Evolutionary conservation across 805 yeast species (phyloP).

Genomic region (Cyberlindnera xishuangbannaensis): DNA sequence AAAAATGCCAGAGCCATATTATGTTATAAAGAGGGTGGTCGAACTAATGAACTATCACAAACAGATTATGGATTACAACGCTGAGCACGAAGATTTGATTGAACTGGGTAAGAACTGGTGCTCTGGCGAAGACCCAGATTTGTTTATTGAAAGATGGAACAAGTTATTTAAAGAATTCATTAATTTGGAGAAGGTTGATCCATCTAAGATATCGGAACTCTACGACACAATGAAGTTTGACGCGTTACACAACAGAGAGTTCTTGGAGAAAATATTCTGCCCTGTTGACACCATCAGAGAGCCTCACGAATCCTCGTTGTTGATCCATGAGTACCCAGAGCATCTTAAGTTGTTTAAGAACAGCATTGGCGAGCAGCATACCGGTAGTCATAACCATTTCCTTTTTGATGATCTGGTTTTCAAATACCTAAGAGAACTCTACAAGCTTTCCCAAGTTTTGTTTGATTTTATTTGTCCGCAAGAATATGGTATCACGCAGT

Average conservation of each 20-base stretch:
- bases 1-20: constrained; percentile 95
- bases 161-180: constrained; percentile 88
- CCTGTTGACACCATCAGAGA: constrained; percentile 45
- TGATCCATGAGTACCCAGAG: constrained; percentile 26
- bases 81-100: constrained; percentile 43
- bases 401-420: constrained; percentile 75
- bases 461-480: constrained; percentile 98
- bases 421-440: constrained; percentile 79
- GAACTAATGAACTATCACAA: constrained; percentile 92
- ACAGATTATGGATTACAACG: constrained; percentile 76
- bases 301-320: constrained; percentile 23
- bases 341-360: constrained; percentile 23
- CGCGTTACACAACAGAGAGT: constrained; percentile 90
- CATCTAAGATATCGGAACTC: constrained; percentile 91
- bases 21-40: constrained; percentile 88
- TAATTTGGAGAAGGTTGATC: constrained; percentile 93
- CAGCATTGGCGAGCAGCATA: constrained; percentile 1
- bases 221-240: constrained; percentile 99
- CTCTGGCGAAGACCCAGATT: constrained; percentile 87
- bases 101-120: constrained; percentile 84
- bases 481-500: constrained; percentile 94
- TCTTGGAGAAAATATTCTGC: constrained; percentile 75
- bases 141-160: constrained; percentile 96
- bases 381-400: constrained; percentile 30
- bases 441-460: constrained; percentile 82